A percentile compares a stretch with the other conserved stretches of the same genome.
Conservation (phyloP, 371 early-diverging fungal species). For the Haplosporangium sp. region DNA sequence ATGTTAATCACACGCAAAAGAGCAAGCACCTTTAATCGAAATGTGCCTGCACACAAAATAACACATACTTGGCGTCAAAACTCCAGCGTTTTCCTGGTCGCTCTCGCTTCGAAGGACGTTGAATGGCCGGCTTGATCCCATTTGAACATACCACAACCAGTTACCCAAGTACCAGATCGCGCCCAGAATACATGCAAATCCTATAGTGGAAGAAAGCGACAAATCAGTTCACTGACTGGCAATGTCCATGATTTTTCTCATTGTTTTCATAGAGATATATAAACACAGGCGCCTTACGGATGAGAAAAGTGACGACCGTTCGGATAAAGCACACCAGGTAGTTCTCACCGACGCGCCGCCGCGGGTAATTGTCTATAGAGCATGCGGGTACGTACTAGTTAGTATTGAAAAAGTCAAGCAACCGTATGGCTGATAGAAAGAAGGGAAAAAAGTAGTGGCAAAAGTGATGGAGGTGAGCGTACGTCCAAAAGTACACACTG, state of each 20-base stretch:
- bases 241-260: not conserved
- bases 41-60: too few relatives aligned
- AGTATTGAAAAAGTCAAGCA: not conserved
- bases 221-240: not conserved
- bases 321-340: conserved; percentile 3
- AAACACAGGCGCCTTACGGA: conserved; percentile 11
- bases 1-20: not conserved
- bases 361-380: conserved; percentile 12
- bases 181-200: conserved; percentile 12
- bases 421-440: not conserved
- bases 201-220: not conserved
- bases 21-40: not conserved
- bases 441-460: not conserved
- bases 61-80: conserved; percentile 14
- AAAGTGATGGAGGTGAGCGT: not conserved
- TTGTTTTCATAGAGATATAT: not conserved
- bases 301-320: conserved; percentile 1
- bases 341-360: conserved; percentile 29
- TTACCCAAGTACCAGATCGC: conserved; percentile 13
- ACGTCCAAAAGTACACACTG: conserved; percentile 29
- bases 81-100: not conserved
- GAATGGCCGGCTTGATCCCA: conserved; percentile 12
- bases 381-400: not conserved
- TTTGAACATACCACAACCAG: not conserved
- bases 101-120: conserved; percentile 9